Evolutionary conservation across 495 filamentous ascomycete species (phyloP).

Genomic region (Penicillium verhagenii): DNA sequence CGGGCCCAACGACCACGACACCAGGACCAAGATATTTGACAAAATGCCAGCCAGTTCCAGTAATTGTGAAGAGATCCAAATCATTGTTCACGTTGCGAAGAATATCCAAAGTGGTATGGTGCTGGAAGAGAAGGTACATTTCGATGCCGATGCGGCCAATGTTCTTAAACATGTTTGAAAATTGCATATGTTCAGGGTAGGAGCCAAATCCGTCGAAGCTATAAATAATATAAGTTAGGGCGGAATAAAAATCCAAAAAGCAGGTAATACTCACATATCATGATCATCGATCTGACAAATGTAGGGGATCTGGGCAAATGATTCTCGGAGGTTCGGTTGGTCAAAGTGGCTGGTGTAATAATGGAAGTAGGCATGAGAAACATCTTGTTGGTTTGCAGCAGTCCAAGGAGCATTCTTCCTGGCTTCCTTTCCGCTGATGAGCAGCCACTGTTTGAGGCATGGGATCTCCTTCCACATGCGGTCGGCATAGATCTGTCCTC

Average conservation of each 20-base stretch:
- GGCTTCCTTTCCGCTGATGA: slow-evolving; percentile 86
- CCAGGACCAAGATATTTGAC: slow-evolving; percentile 93
- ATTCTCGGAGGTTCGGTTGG: slow-evolving; percentile 87
- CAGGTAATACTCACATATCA: slow-evolving; percentile 76
- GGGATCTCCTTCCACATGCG: slow-evolving; percentile 95
- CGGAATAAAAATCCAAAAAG: background rate
- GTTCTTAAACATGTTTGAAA: slow-evolving; percentile 95
- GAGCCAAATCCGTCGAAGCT: slow-evolving; percentile 98
- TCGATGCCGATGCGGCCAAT: slow-evolving; percentile 96
- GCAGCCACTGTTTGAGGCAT: slow-evolving; percentile 87
- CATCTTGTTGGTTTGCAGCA: slow-evolving; percentile 89
- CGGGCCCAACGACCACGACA: slow-evolving; percentile 83
- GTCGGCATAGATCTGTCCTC: slow-evolving; percentile 95
- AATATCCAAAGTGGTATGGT: slow-evolving; percentile 93
- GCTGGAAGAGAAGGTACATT: slow-evolving; percentile 99
- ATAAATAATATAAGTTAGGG: slow-evolving; percentile 14
- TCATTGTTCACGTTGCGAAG: slow-evolving; percentile 83
- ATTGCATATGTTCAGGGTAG: slow-evolving; percentile 98
- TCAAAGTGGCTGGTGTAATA: slow-evolving; percentile 98
- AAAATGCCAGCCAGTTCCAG: slow-evolving; percentile 96
- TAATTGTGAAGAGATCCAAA: slow-evolving; percentile 92
- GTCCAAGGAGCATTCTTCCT: slow-evolving; percentile 89
- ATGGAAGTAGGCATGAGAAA: slow-evolving; percentile 94
- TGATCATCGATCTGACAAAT: slow-evolving; percentile 92
- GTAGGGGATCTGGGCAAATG: slow-evolving; percentile 96